Conservation (phyloP, 2,329 filamentous ascomycete genomes). For the Penicillium brevicompactum region DNA sequence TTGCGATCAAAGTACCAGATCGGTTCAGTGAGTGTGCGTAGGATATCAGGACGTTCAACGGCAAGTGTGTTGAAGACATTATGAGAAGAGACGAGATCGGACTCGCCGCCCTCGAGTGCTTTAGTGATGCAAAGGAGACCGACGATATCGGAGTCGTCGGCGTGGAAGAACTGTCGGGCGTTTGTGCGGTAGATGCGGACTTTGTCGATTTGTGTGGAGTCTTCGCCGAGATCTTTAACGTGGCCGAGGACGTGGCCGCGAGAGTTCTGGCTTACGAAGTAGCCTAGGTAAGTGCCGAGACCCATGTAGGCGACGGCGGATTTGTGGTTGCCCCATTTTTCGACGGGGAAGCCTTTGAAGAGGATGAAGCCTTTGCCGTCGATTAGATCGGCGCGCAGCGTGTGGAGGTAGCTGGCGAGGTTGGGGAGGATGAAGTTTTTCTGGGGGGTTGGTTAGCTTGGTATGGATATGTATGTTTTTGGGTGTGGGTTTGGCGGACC, state of each 20-base stretch:
- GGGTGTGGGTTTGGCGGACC: conserved; percentile 30
- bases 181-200: conserved; percentile 91
- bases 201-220: conserved; percentile 77
- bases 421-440: conserved; percentile 63
- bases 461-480: background rate
- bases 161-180: conserved; percentile 82
- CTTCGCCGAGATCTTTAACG: conserved; percentile 85
- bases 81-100: conserved; percentile 77
- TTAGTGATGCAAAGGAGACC: conserved; percentile 79
- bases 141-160: conserved; percentile 80
- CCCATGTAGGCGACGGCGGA: conserved; percentile 90
- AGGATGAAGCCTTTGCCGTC: conserved; percentile 88
- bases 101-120: conserved; percentile 80
- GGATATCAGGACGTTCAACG: conserved; percentile 73
- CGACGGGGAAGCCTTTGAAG: conserved; percentile 81
- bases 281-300: conserved; percentile 79
- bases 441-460: conserved; percentile 26
- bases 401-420: conserved; percentile 55
- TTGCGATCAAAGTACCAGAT: conserved; percentile 94
- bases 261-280: conserved; percentile 85
- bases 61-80: conserved; percentile 81
- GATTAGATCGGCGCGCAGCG: conserved; percentile 67
- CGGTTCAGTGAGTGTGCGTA: conserved; percentile 71
- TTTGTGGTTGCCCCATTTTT: conserved; percentile 75
- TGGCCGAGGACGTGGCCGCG: conserved; percentile 84